Evolutionary conservation across 2,329 filamentous ascomycete genomes (phyloP), one percentile per base, ranked within the genome.

Genomic region (Neurospora sp.): DNA sequence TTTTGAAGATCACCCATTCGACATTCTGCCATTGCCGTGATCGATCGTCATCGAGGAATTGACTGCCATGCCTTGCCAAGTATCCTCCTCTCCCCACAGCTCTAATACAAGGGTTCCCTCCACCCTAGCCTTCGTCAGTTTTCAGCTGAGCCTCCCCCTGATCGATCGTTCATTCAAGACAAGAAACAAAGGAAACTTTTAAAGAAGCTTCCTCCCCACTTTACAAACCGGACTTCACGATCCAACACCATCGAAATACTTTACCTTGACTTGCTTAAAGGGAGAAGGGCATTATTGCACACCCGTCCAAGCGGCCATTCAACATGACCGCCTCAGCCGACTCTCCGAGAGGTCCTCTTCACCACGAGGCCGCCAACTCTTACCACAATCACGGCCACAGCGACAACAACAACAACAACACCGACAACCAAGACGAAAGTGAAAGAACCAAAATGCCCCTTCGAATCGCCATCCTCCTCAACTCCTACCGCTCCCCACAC

Each of bases 401-500:
- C n/a, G 17, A 66, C 28, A 46, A 13, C 28, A 10, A 28, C 28
- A 46, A 13, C 28, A 46, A 13, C 28, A 17, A 28, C 2, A 33
- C 1, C 19, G 19, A 33, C 39, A 67, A 52, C 66, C 36, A 5
- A 36, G 2, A 66, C 4, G 13, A 46, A 33, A 62, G 28, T 17
- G 4, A 69, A 23, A 3, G 17, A n/a, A 46, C 2, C 46, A 58
- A 39, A 15, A 66, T 33, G 4, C 68, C 74, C 11, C 74, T 78
- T 40, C 76, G 74, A 70, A 78, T 81, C 71, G 79, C 79, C 70
- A 75, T 81, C 71, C 75, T 81, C 17, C 78, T 81, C 40, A 80
- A 81, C 74, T 80, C 79, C 33, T 80, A 78, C 73, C 77, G 76
- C 66, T 81, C 80, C 19, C 78, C 76, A 52, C 73, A 79, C 38